Base-by-base conservation (phyloP, 2,329 filamentous ascomycete species). In the Knufia petricola region DNA sequence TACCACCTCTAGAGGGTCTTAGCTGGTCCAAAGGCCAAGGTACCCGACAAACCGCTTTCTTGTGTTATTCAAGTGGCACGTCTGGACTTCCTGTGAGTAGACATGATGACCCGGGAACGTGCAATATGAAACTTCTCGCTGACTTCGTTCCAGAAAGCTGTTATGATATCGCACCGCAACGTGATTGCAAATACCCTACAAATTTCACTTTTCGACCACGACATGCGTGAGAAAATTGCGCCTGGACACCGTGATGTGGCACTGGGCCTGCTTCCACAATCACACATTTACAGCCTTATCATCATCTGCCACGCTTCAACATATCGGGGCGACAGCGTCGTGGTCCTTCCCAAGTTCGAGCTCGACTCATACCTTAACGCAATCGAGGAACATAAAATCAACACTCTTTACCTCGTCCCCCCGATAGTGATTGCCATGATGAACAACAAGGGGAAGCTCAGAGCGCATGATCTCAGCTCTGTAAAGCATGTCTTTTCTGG, bases 141-240 rank as follows among this genome's bases (percentile, higher is more conserved):
- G n/a, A n/a, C n/a, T n/a, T n/a, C n/a, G n/a, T n/a, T n/a, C n/a
- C n/a, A n/a, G n/a, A n/a, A n/a, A n/a, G n/a, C n/a, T n/a, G 52
- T 53, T 37, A 51, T 49, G 46, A 52, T 53, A 30, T 51, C 49
- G 10, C 52, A 53, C 32, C 36, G 32, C 12, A 53, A 53, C 30
- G 46, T 53, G 34, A 53, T 53, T 21, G 52, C 52, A 15, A 45
- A 53, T 30, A 46, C 52, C 24, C 31, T 26, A 34, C 49, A 50
- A 36, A 50, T 53, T 9, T 47, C 44, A 12, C 37, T 45, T 39
- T 7, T 30, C 28, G 7, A 13, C 13, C 28, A 30, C 7, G 28
- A 30, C 28, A 30, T 30, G 28, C 28, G 7, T 7, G 13, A 30
- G 13, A n/a, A n/a, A n/a, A n/a, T n/a, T n/a, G n/a, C n/a, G n/a